Evolutionary conservation across 306 rosid species (phyloP).

Genomic region (Rosa persica): DNA sequence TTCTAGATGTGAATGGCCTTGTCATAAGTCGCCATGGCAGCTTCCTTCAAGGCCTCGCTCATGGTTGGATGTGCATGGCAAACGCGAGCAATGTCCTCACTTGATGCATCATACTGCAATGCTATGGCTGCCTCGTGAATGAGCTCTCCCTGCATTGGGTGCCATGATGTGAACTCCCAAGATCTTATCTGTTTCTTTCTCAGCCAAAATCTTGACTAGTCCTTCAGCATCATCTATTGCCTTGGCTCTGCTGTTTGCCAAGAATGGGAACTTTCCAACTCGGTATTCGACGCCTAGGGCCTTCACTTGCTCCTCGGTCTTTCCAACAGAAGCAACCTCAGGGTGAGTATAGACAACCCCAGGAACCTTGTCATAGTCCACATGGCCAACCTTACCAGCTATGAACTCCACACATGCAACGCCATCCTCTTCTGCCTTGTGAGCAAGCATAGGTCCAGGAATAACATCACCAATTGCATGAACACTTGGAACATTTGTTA

Average conservation of each 20-base stretch:
- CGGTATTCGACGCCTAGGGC: slow-evolving; percentile 62
- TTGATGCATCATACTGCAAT: slow-evolving; percentile 82
- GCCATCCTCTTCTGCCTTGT: slow-evolving; percentile 99
- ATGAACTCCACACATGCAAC: slow-evolving; percentile 97
- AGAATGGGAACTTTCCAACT: slow-evolving; percentile 91
- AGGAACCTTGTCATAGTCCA: slow-evolving; percentile 97
- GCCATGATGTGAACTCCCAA: slow-evolving; percentile 99
- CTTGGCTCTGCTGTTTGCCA: slow-evolving; percentile 99
- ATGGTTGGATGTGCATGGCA: slow-evolving; percentile 99
- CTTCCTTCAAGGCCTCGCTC: slow-evolving; percentile 99
- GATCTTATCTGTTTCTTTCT: slow-evolving; percentile 91
- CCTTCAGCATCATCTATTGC: slow-evolving; percentile 98
- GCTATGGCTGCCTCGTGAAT: slow-evolving; percentile 94
- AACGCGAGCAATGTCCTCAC: slow-evolving; percentile 97
- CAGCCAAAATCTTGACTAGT: slow-evolving; percentile 85
- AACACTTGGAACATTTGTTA: slow-evolving; percentile 74
- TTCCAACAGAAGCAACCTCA: slow-evolving; percentile 94
- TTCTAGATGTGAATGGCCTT: slow-evolving; percentile 92
- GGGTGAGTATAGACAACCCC: slow-evolving; percentile 96
- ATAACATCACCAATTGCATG: slow-evolving; percentile 94
- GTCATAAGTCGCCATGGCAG: slow-evolving; percentile 99
- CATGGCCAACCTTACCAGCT: slow-evolving; percentile 96
- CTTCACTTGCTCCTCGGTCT: slow-evolving; percentile 98
- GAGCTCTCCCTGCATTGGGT: slow-evolving; percentile 96
- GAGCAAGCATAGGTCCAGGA: slow-evolving; percentile 99